A percentile compares a stretch with the other conserved stretches of the same genome.
Conservation (phyloP, 352 stramenopile genomes). For the Pythium diclinum region DNA sequence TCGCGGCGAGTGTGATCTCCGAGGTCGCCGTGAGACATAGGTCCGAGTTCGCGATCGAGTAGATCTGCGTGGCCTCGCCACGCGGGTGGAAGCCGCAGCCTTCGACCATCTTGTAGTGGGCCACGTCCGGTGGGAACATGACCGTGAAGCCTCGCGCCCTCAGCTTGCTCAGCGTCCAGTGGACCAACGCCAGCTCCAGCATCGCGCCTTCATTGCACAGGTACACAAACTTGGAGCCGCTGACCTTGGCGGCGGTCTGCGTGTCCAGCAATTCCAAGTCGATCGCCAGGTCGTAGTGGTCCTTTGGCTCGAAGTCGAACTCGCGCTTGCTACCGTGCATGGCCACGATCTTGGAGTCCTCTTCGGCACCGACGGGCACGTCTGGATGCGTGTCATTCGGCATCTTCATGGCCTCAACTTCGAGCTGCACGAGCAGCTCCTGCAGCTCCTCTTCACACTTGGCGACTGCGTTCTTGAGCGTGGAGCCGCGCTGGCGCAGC, state of each 20-base stretch:
- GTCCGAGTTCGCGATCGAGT: constrained; percentile 81
- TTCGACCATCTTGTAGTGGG: constrained; percentile 79
- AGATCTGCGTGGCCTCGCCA: constrained; percentile 85
- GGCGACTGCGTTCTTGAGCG: constrained; percentile 56
- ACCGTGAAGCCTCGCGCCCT: constrained; percentile 68
- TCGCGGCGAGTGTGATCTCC: constrained; percentile 82
- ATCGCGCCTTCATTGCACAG: constrained; percentile 86
- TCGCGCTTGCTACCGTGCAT: constrained; percentile 51
- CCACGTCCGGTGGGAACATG: constrained; percentile 79
- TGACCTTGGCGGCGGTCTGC: constrained; percentile 56
- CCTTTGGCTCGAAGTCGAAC: constrained; percentile 61
- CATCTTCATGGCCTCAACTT: constrained; percentile 70
- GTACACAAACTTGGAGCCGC: constrained; percentile 82
- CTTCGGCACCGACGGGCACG: constrained; percentile 55
- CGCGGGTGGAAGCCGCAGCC: constrained; percentile 84
- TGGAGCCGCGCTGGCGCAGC: constrained; percentile 39
- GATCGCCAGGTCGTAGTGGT: constrained; percentile 70
- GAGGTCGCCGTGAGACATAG: constrained; percentile 82
- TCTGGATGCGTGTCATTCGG: constrained; percentile 77
- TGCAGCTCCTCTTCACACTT: constrained; percentile 40
- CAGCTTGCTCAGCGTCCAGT: constrained; percentile 76
- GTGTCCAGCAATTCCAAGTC: constrained; percentile 76
- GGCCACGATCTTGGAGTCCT: constrained; percentile 47
- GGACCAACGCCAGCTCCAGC: constrained; percentile 83
- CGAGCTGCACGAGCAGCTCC: constrained; percentile 43